phyloP scores from a whole-genome alignment of 495 filamentous ascomycete species.

The Penicillium bovifimosum region DNA sequence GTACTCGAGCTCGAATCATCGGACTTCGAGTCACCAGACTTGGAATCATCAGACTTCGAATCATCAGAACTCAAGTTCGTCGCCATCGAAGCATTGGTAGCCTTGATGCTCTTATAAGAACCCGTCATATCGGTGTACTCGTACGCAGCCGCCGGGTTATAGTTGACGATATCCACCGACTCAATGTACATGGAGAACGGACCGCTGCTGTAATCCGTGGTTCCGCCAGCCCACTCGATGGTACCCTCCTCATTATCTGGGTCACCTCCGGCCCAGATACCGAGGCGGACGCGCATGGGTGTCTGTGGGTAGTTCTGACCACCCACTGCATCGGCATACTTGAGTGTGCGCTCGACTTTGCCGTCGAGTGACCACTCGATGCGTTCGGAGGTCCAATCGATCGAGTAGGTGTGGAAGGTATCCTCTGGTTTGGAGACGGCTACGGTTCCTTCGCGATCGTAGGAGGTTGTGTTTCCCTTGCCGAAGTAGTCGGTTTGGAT shows the following conservation, averaged over 20 bases:
- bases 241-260: constrained; percentile 55
- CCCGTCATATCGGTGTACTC: constrained; percentile 64
- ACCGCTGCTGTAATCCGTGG: constrained; percentile 64
- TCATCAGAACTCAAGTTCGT: constrained; percentile 8
- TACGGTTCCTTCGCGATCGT: constrained; percentile 65
- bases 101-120: constrained; percentile 65
- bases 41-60: no score
- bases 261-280: constrained; percentile 85
- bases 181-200: constrained; percentile 76
- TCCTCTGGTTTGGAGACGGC: constrained; percentile 58
- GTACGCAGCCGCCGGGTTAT: constrained; percentile 50
- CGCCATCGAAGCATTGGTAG: constrained; percentile 17
- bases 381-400: constrained; percentile 74
- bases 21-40: neutral
- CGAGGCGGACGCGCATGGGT: constrained; percentile 80
- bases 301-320: constrained; percentile 83
- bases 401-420: constrained; percentile 72
- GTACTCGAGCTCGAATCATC: no score
- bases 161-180: constrained; percentile 43
- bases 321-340: constrained; percentile 51
- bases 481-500: constrained; percentile 94
- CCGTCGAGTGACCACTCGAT: constrained; percentile 82
- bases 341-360: constrained; percentile 65
- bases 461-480: constrained; percentile 74
- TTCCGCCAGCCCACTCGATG: constrained; percentile 74